A percentile compares a stretch with the other conserved stretches of the same genome.
These are phyloP conservation scores for Gossypium bickii DNA, from an alignment of 345 rosid genomes.

Conservation along the genomic window DNA sequence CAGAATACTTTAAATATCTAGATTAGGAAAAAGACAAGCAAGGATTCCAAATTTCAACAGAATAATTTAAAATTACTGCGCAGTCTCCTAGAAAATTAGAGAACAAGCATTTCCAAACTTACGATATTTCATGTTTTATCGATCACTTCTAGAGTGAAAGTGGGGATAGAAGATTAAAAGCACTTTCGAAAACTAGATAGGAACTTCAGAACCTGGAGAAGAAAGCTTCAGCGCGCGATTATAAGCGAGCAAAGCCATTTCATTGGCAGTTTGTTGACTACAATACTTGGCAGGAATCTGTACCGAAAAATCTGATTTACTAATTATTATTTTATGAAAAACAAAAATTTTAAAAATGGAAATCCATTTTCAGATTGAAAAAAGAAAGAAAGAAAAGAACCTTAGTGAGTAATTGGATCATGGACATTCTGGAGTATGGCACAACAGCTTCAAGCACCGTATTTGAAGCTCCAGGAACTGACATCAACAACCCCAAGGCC, in stretches of 20 bases:
- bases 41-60: not conserved
- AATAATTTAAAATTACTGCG: not conserved
- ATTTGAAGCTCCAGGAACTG: constrained; percentile 86
- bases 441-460: constrained; percentile 83
- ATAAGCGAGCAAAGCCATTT: constrained; percentile 79
- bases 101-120: not conserved
- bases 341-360: not conserved
- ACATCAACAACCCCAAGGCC: constrained; percentile 73
- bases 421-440: constrained; percentile 68
- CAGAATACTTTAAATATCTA: not conserved
- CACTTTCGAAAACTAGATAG: not conserved
- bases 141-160: not conserved
- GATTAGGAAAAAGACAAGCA: not conserved
- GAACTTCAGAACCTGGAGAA: constrained; percentile 46
- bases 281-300: constrained; percentile 68
- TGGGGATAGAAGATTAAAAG: not conserved
- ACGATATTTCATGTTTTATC: not conserved
- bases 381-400: constrained; percentile 25
- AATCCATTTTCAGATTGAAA: not conserved
- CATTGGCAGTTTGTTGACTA: constrained; percentile 51
- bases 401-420: constrained; percentile 66
- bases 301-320: not conserved
- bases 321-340: not conserved
- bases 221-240: constrained; percentile 87
- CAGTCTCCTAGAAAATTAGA: not conserved